phyloP scores from a whole-genome alignment of 2,329 filamentous ascomycete species.

The Clonostachys rhizophaga region DNA sequence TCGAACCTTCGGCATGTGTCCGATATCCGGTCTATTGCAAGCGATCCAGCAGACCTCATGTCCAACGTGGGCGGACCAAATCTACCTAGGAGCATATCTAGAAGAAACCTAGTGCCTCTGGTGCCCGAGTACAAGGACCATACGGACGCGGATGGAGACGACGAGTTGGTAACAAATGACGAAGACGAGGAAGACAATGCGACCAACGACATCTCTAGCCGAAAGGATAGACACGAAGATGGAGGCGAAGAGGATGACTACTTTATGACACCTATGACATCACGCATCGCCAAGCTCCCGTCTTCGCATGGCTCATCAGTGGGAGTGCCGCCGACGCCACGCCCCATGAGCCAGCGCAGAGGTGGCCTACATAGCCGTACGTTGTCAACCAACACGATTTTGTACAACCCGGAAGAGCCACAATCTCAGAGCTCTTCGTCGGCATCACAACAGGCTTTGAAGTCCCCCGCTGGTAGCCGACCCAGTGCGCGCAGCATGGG shows the following conservation, averaged over 20 bases:
- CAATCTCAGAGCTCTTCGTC: constrained; percentile 34
- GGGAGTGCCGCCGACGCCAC: constrained; percentile 20
- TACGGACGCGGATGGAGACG: constrained; percentile 83
- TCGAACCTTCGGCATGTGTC: constrained; percentile 45
- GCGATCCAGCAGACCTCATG: constrained; percentile 59
- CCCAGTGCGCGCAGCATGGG: constrained; percentile 19
- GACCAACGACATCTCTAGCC: constrained; percentile 31
- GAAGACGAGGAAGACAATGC: constrained; percentile 59
- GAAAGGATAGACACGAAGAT: constrained; percentile 16
- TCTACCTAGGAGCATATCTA: constrained; percentile 10
- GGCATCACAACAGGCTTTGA: constrained; percentile 24
- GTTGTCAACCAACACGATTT: constrained; percentile 75
- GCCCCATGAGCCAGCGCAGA: constrained; percentile 19
- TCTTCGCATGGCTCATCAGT: constrained; percentile 25
- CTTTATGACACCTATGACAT: constrained; percentile 45
- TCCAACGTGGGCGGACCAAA: constrained; percentile 41
- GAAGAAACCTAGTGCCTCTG: constrained; percentile 5
- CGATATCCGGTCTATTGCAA: constrained; percentile 55
- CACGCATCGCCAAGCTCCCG: constrained; percentile 29
- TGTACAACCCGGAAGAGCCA: constrained; percentile 66
- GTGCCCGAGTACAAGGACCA: constrained; percentile 48
- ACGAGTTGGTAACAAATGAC: constrained; percentile 81
- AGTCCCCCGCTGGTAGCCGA: constrained; percentile 16
- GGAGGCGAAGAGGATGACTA: constrained; percentile 29
- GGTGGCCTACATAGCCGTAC: constrained; percentile 62